phyloP scores from a whole-genome alignment of 768 basidiomycete species.

The Multifurca ochricompacta region DNA sequence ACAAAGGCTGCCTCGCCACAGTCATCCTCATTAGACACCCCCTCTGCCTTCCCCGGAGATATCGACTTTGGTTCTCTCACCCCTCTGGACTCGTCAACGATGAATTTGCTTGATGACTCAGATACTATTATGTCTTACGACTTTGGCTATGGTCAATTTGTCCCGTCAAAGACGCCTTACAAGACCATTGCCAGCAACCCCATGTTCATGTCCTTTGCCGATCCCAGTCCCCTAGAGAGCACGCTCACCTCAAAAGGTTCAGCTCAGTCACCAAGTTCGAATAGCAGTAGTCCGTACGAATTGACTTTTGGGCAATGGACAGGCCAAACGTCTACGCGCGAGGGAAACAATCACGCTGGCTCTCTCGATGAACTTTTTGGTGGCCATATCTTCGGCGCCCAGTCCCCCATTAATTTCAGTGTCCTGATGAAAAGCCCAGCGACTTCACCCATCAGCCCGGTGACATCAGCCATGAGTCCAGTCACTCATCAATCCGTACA shows the following conservation, averaged over 20 bases:
- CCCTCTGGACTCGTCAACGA: constrained; percentile 60
- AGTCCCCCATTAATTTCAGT: constrained; percentile 20
- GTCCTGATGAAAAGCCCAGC: constrained; percentile 15
- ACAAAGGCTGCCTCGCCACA: constrained; percentile 18
- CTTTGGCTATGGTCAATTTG: constrained; percentile 39
- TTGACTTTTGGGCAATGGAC: constrained; percentile 34
- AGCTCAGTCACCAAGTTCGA: constrained; percentile 5
- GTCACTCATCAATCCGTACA: constrained; percentile 38
- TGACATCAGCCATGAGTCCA: constrained; percentile 39
- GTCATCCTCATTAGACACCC: constrained; percentile 27
- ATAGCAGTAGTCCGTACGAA: constrained; percentile 32
- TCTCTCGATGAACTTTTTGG: constrained; percentile 42
- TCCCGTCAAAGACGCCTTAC: constrained; percentile 44
- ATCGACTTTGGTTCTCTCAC: constrained; percentile 60
- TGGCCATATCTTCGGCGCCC: constrained; percentile 30
- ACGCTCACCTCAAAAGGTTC: constrained; percentile 14
- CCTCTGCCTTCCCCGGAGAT: constrained; percentile 25
- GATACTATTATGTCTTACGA: constrained; percentile 20
- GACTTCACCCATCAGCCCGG: constrained; percentile 33
- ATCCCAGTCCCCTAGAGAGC: constrained; percentile 28
- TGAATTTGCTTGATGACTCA: constrained; percentile 56
- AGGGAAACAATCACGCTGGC: constrained; percentile 30
- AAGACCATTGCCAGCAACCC: constrained; percentile 82
- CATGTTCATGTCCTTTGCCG: constrained; percentile 74
- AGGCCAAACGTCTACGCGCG: constrained; percentile 25